A percentile compares a stretch with the other conserved stretches of the same genome.
These are phyloP conservation scores for Penicillium crystallinum DNA, from an alignment of 495 filamentous ascomycete genomes.

Conservation along the genomic window DNA sequence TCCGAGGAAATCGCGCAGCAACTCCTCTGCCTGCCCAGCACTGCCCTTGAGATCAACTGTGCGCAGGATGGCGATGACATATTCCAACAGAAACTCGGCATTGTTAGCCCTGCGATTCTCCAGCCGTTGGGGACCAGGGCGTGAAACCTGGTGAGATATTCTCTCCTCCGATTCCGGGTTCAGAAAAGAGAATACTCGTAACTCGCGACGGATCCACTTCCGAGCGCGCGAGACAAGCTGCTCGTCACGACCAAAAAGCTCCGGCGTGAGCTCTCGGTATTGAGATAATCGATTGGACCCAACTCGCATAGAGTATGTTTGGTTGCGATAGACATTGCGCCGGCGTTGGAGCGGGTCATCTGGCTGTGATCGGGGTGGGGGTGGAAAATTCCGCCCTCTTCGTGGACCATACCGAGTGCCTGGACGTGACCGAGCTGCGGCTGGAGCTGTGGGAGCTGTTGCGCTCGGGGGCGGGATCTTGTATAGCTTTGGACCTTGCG, in stretches of 20 bases:
- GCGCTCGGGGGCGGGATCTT: slow-evolving; percentile 30
- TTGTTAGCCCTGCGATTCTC: slow-evolving; percentile 59
- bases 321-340: slow-evolving; percentile 67
- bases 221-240: slow-evolving; percentile 76
- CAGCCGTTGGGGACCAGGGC: slow-evolving; percentile 33
- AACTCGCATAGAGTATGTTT: slow-evolving; percentile 77
- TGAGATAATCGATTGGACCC: slow-evolving; percentile 77
- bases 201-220: slow-evolving; percentile 81
- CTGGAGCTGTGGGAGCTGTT: slow-evolving; percentile 1
- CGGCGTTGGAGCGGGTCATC: slow-evolving; percentile 62
- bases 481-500: slow-evolving; percentile 52
- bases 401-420: slow-evolving; percentile 15
- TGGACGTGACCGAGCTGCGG: slow-evolving; percentile 1
- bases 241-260: slow-evolving; percentile 56
- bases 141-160: slow-evolving; percentile 15
- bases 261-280: slow-evolving; percentile 70
- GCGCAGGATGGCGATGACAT: slow-evolving; percentile 82
- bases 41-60: slow-evolving; percentile 85
- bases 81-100: slow-evolving; percentile 86
- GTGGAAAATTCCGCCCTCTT: slow-evolving; percentile 21
- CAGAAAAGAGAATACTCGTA: slow-evolving; percentile 82
- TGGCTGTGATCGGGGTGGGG: slow-evolving; percentile 23
- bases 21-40: slow-evolving; percentile 78
- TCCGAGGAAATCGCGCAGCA: slow-evolving; percentile 82
- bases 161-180: slow-evolving; percentile 31